Evolutionary conservation across 2,329 filamentous ascomycete species (phyloP).

Genomic region (Byssochlamys sp.): DNA sequence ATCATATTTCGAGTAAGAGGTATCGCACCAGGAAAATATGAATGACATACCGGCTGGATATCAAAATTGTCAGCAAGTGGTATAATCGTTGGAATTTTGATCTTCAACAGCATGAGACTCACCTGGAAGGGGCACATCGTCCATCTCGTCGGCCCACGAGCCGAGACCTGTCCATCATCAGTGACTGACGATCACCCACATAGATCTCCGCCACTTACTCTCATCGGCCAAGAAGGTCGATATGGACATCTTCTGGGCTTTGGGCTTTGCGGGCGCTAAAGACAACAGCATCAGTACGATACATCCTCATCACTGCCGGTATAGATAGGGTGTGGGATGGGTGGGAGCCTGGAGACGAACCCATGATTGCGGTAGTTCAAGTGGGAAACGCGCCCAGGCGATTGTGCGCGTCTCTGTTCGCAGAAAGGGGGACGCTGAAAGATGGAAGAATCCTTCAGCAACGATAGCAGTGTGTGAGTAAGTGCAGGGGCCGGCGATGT

Average conservation of each 20-base stretch:
- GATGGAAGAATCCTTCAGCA: constrained; percentile 13
- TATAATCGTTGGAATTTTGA: constrained; percentile 6
- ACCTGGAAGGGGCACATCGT: constrained; percentile 69
- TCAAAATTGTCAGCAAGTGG: constrained; percentile 6
- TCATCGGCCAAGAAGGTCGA: constrained; percentile 89
- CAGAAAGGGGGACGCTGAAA: constrained; percentile 15
- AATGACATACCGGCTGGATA: constrained; percentile 20
- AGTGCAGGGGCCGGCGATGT: not conserved
- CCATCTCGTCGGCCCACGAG: constrained; percentile 98
- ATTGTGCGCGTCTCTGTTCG: constrained; percentile 31
- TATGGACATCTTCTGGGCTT: constrained; percentile 93
- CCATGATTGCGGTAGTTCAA: constrained; percentile 51
- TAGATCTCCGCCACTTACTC: constrained; percentile 51
- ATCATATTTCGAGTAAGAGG: constrained; percentile 3
- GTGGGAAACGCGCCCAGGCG: constrained; percentile 30
- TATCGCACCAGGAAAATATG: constrained; percentile 4
- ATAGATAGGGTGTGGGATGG: constrained; percentile 1
- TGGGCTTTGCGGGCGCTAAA: constrained; percentile 82
- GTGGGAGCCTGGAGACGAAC: constrained; percentile 23
- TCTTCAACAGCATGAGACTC: constrained; percentile 32
- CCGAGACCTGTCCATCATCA: constrained; percentile 52
- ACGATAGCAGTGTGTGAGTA: not conserved
- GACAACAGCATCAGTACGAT: constrained; percentile 36
- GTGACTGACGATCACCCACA: constrained; percentile 13
- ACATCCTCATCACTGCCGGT: constrained; percentile 6